Evolutionary conservation across 441 rosid genomes (phyloP), one percentile per base, ranked within the genome.

Genomic region (Populus tomentosa): DNA sequence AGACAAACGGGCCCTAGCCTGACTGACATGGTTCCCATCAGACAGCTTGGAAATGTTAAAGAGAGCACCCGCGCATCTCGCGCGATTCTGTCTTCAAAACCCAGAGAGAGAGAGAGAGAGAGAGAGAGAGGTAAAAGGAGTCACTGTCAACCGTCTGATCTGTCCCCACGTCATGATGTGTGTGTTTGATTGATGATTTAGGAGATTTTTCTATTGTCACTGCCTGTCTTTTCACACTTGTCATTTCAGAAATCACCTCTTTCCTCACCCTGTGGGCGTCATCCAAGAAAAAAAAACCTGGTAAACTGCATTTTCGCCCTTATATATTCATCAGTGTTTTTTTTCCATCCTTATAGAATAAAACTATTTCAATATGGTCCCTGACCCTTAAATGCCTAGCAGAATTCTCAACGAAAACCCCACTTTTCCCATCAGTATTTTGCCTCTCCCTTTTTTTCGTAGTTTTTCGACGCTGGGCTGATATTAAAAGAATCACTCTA

Each of bases 31-130:
- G 63, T 2, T 20, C 63, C 24, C 24, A 59, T n/a, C 10, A 8
- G 9, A 26, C 21, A 46, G 26, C 16, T 70, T 26, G 32, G 13
- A 10, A 13, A 69, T 23, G 46, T 3, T 18, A 4, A 46, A 20
- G 28, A 14, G 32, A 61, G 82, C 86, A 75, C 94, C 94, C 91
- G 89, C 90, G 88, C 81, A 76, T 85, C 83, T 75, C 85, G 87
- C 88, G 91, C 86, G 90, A 86, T 87, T 76, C 82, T 86, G 92
- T 89, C 88, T 71, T 18, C 21, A 18, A 11, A 13, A 16, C 3
- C 14, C 0, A 2, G 4, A 66, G 9, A 20, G 21, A 5, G 33
- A 32, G 35, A 32, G 33, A 18, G 3, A 4, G n/a, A 18, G 30
- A 23, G 0, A 0, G 23, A 0, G 69, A n/a, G n/a, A n/a, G n/a